Evolutionary conservation across 2,329 filamentous ascomycete genomes (phyloP), one percentile per base, ranked within the genome.

Genomic region (Achaetomium macrosporum): DNA sequence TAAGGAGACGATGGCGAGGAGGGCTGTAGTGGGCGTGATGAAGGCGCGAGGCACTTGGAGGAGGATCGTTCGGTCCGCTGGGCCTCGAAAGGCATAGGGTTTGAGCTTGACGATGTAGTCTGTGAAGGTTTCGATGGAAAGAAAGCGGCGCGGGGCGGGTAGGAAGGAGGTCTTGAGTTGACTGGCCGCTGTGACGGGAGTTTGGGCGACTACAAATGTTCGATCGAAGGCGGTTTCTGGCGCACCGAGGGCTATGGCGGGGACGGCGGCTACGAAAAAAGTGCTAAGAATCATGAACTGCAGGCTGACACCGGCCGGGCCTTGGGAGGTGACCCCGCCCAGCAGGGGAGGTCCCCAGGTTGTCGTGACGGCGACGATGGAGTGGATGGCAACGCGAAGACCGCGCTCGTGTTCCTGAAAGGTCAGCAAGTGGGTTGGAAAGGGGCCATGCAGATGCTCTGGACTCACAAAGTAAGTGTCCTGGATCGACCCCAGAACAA

Each of bases 311-410:
- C 73, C 71, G 31, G 65, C 58, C 1, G 62, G 57, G 15, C 67
- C 65, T 46, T 68, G 66, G 0, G 77, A 77, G 36, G 73, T 68
- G 19, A 74, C 68, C 2, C 79, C 78, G 16, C 77, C 77, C 5
- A 82, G 60, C 4, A 83, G 66, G 0, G 80, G 80, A 0, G 73
- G 68, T 35, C 78, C 78, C 75, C 78, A 81, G 1, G 74, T 79
- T 5, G 73, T 72, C 10, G 71, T 65, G 10, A 76, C 65, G 19
- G 68, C 69, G 2, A 78, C 63, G 12, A 73, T 60, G 50, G 75
- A 72, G 62, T 76, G 73, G 12, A 76, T 65, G 3, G 75, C 67
- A 6, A 76, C 68, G 15, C 75, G 73, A 2, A 66, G 45, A 16
- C 69, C 67, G 44, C 77, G 73, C 62, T 83, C 73, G 57, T 83